Conservation (phyloP, 495 filamentous ascomycete species). For the Hypoxylon crocopeplum region DNA sequence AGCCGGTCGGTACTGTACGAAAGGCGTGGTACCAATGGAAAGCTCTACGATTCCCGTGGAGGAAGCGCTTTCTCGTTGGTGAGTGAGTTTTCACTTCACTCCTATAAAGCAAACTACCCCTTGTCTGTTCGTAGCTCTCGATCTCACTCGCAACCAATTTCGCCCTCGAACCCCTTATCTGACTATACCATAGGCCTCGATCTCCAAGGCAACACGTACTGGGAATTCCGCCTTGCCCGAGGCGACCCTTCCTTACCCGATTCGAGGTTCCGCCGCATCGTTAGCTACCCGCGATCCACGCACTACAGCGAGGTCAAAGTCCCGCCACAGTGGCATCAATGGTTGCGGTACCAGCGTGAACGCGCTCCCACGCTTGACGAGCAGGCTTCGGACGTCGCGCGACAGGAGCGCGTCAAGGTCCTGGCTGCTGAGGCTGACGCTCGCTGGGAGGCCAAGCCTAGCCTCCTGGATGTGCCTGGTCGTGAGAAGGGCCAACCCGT, state of each 20-base stretch:
- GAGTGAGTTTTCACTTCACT: conserved; percentile 38
- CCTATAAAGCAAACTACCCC: no score
- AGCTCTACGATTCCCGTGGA: conserved; percentile 82
- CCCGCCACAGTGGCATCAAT: conserved; percentile 90
- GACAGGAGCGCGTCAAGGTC: conserved; percentile 72
- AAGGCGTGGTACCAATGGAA: conserved; percentile 86
- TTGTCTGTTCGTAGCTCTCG: no score
- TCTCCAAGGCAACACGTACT: conserved; percentile 89
- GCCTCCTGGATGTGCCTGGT: conserved; percentile 37
- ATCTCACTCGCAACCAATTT: no score
- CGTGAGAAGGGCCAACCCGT: conserved; percentile 19
- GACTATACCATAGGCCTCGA: conserved; percentile 69
- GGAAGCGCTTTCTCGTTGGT: conserved; percentile 82
- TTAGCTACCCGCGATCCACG: conserved; percentile 65
- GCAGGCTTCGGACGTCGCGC: conserved; percentile 70
- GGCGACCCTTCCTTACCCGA: conserved; percentile 55
- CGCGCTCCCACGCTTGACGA: conserved; percentile 76
- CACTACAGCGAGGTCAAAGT: conserved; percentile 70
- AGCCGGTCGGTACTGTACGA: conserved; percentile 47
- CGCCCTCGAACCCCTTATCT: no score
- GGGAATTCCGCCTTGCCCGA: conserved; percentile 80
- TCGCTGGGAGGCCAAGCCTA: conserved; percentile 80
- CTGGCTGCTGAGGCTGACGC: conserved; percentile 83
- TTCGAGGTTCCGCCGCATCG: conserved; percentile 63
- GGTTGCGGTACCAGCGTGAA: conserved; percentile 83